phyloP scores from a whole-genome alignment of 2,329 filamentous ascomycete species.

The Aspergillus fijiensis region DNA sequence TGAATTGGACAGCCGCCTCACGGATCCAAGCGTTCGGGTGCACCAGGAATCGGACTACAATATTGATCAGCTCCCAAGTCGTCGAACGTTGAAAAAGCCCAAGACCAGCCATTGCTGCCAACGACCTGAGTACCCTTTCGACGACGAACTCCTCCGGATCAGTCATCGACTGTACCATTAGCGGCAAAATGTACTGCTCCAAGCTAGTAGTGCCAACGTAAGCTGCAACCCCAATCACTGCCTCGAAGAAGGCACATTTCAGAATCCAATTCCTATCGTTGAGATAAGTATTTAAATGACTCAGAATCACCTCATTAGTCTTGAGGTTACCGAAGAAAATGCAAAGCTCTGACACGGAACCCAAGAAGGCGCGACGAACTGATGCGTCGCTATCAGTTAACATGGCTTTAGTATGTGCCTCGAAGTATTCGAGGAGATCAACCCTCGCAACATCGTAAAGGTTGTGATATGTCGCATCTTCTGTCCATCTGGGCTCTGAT shows the following conservation, averaged over 20 bases:
- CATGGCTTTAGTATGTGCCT: conserved; percentile 82
- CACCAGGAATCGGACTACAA: conserved; percentile 80
- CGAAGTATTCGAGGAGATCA: conserved; percentile 80
- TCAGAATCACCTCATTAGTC: conserved; percentile 92
- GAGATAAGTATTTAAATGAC: conserved; percentile 93
- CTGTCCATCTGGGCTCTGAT: conserved; percentile 68
- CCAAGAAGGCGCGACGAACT: conserved; percentile 85
- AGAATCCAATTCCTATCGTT: conserved; percentile 96
- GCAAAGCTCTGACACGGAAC: conserved; percentile 87
- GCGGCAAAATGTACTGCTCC: conserved; percentile 90
- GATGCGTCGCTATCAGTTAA: conserved; percentile 83
- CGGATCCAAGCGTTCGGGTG: conserved; percentile 96
- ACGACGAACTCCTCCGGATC: conserved; percentile 94
- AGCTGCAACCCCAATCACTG: conserved; percentile 86
- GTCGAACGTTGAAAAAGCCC: conserved; percentile 82
- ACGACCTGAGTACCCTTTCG: conserved; percentile 81
- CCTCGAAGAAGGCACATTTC: conserved; percentile 95
- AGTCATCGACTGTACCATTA: conserved; percentile 92
- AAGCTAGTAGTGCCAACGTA: conserved; percentile 86
- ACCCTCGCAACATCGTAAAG: conserved; percentile 84
- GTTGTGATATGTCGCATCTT: conserved; percentile 70
- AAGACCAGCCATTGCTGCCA: conserved; percentile 83
- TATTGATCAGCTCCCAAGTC: conserved; percentile 82
- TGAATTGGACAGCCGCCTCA: conserved; percentile 81
- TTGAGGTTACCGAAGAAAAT: conserved; percentile 92